phyloP scores from a whole-genome alignment of 257 asterid genomes.

The Phtheirospermum japonicum region DNA sequence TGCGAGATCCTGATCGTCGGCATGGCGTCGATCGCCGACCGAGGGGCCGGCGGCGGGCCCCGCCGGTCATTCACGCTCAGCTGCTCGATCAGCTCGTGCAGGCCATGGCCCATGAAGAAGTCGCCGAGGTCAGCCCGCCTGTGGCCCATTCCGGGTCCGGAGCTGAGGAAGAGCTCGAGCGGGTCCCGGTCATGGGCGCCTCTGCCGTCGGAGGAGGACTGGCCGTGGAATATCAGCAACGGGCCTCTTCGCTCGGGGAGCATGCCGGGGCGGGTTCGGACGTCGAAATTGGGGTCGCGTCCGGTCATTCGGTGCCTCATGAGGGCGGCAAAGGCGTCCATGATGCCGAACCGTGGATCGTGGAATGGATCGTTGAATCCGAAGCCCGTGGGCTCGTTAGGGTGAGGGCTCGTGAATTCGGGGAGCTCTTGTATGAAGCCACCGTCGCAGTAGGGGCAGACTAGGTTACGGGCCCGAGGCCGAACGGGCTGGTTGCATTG shows the following conservation, averaged over 20 bases:
- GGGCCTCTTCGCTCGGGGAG: conserved; percentile 51
- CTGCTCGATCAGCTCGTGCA: conserved; percentile 46
- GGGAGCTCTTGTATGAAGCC: conserved; percentile 81
- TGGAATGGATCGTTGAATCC: conserved; percentile 35
- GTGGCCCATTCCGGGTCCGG: conserved; percentile 34
- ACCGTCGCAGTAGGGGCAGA: conserved; percentile 71
- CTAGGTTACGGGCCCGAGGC: conserved; percentile 38
- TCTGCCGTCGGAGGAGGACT: conserved; percentile 10
- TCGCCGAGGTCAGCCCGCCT: conserved; percentile 41
- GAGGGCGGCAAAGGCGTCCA: conserved; percentile 71
- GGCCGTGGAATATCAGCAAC: conserved; percentile 51
- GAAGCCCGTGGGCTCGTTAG: conserved; percentile 38
- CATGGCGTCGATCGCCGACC: conserved; percentile 71
- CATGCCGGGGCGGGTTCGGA: conserved; percentile 56
- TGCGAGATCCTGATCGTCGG: conserved; percentile 55
- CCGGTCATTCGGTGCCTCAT: conserved; percentile 83
- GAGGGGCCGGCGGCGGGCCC: conserved; percentile 64
- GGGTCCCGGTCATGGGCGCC: conserved; percentile 37
- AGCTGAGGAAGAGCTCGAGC: conserved; percentile 34
- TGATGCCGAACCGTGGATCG: conserved; percentile 42
- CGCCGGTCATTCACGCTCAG: conserved; percentile 42
- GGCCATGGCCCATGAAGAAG: conserved; percentile 42
- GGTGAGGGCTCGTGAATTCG: conserved; percentile 41
- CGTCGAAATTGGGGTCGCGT: conserved; percentile 60
- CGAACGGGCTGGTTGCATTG: conserved; percentile 71